These are phyloP conservation scores for Fusarium nygamai DNA, from an alignment of 2,329 filamentous ascomycete species.

Conservation along the genomic window DNA sequence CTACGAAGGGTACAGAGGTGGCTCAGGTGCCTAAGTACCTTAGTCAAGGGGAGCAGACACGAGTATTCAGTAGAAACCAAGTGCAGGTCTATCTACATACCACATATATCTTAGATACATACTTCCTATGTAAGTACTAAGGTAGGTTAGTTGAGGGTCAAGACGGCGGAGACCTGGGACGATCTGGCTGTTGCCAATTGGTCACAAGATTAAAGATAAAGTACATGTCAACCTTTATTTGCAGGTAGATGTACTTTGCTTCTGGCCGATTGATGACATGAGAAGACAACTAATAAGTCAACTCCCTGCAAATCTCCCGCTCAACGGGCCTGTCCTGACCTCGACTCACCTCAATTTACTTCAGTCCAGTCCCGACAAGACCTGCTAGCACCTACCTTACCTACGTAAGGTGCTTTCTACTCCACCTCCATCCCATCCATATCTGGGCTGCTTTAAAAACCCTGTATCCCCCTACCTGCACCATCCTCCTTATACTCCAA, in stretches of 20 bases:
- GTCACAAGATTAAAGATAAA: constrained; percentile 10
- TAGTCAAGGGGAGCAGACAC: constrained; percentile 10
- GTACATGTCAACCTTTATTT: constrained; percentile 19
- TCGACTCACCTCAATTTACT: constrained; percentile 5
- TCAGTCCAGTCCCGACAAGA: background rate
- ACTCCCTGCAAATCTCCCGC: constrained; percentile 29
- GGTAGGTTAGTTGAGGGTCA: constrained; percentile 11
- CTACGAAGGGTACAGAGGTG: background rate
- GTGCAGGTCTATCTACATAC: background rate
- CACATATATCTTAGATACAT: background rate
- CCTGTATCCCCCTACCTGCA: constrained; percentile 28
- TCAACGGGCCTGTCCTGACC: constrained; percentile 30
- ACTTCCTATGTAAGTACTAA: background rate
- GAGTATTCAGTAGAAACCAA: constrained; percentile 33
- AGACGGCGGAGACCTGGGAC: constrained; percentile 26
- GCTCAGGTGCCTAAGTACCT: background rate
- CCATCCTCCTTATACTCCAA: background rate
- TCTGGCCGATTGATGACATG: constrained; percentile 18
- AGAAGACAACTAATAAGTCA: constrained; percentile 1
- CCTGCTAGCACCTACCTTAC: constrained; percentile 26
- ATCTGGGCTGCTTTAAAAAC: constrained; percentile 38
- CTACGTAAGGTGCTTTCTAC: constrained; percentile 29
- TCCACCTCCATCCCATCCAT: constrained; percentile 37
- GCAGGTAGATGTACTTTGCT: constrained; percentile 33
- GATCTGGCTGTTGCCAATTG: constrained; percentile 31